Base-by-base conservation (phyloP, 768 basidiomycete genomes). In the Xerocomellus chrysenteron region DNA sequence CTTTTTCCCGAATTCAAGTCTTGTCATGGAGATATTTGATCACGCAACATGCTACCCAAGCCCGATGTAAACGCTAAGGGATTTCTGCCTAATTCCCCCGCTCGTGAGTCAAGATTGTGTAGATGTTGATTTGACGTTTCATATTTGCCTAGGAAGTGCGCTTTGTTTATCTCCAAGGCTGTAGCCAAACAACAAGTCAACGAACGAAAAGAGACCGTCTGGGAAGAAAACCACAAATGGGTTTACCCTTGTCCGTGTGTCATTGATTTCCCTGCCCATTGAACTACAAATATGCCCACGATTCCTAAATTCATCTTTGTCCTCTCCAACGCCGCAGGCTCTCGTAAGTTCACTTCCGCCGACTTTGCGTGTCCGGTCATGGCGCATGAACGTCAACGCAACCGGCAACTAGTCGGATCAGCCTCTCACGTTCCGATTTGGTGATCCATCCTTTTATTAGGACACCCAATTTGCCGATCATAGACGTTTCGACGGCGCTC, bases 161-260 rank as follows among this genome's bases (percentile, higher is more conserved):
- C 26, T 14, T 49, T 64, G 52, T 67, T 59, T 62, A 53, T 51
- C 57, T 58, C 44, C 32, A 44, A 58, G 46, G 59, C 55, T 47
- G 55, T 60, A 45, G 56, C 58, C 62, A 60, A 54, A 62, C 40
- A 54, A 62, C 40, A 32, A 42, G 40, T 43, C 43, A 37, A 17
- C 16, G 17, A 47, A 14, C 14, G 17, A 28, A 45, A 37, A 4
- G 19, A 8, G 32, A 0, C 19, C 5, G 41, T 36, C 55, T 60
- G 58, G 44, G 55, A 60, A 52, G 24, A 19, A 41, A 32, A 19
- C 7, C 21, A 44, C 44, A 32, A 41, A 43, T 24, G 14, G 30
- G 9, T 2, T 21, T 39, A 8, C 26, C 26, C 1, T 45, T 50
- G n/a, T 9, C 17, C 42, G 24, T 26, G 40, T 56, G 52, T 30